phyloP scores from a whole-genome alignment of 2,329 filamentous ascomycete species.

The Diaporthe nobilis region DNA sequence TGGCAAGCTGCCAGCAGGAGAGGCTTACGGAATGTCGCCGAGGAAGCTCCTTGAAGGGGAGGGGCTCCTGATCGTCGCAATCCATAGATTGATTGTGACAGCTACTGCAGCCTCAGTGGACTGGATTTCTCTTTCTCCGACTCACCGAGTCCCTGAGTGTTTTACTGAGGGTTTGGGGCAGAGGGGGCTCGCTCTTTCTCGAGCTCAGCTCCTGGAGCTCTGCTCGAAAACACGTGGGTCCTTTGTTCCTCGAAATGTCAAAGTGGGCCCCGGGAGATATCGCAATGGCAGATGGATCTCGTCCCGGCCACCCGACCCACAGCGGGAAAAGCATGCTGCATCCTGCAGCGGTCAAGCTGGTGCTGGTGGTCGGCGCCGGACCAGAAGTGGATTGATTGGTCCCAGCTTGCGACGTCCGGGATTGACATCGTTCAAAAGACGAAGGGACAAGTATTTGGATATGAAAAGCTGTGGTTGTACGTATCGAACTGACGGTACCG shows the following conservation, averaged over 20 bases:
- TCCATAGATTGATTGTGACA: conserved; percentile 14
- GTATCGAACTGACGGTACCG: neutral
- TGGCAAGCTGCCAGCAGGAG: conserved; percentile 16
- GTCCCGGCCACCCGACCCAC: conserved; percentile 32
- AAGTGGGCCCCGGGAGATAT: conserved; percentile 28
- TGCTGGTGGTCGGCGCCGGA: conserved; percentile 8
- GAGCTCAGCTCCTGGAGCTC: conserved; percentile 20
- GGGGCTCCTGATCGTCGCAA: conserved; percentile 13
- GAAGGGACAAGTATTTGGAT: neutral
- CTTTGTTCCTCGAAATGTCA: conserved; percentile 19
- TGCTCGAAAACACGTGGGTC: conserved; percentile 29
- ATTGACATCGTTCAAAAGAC: neutral
- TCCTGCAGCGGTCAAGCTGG: conserved; percentile 26
- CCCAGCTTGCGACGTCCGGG: conserved; percentile 4
- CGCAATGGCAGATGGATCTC: conserved; percentile 33
- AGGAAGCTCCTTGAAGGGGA: conserved; percentile 23
- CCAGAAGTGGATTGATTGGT: conserved; percentile 8
- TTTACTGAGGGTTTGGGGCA: neutral
- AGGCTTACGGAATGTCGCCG: conserved; percentile 26
- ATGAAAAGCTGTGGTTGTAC: neutral
- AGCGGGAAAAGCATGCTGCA: conserved; percentile 35
- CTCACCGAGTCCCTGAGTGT: conserved; percentile 25
- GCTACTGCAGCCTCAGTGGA: conserved; percentile 9
- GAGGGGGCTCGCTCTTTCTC: neutral
- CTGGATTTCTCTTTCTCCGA: conserved; percentile 8